Evolutionary conservation across 352 stramenopile species (phyloP).

Genomic region (Pythium vanterpoolii): DNA sequence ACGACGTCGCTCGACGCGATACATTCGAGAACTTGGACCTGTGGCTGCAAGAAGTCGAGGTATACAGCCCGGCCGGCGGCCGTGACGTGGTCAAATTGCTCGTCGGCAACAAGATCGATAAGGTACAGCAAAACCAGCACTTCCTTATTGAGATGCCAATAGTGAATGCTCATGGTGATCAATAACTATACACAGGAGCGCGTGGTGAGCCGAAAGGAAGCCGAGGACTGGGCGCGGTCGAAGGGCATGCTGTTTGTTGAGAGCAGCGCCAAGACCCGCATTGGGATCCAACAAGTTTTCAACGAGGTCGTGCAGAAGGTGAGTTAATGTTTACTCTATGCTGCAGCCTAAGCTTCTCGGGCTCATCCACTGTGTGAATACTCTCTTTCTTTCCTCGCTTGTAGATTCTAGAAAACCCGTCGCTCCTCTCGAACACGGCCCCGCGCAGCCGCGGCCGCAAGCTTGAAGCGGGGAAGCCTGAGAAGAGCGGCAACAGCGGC

Average conservation of each 20-base stretch:
- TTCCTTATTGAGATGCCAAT: too few species aligned
- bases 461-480: constrained; percentile 47
- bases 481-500: constrained; percentile 51
- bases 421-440: constrained; percentile 85
- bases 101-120: constrained; percentile 97
- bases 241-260: constrained; percentile 98
- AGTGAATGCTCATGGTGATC: not conserved
- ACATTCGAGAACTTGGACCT: constrained; percentile 98
- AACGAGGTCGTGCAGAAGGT: constrained; percentile 98
- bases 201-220: constrained; percentile 91
- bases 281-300: constrained; percentile 95
- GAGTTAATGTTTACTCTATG: not conserved
- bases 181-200: constrained; percentile 61
- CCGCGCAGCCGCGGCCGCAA: constrained; percentile 60
- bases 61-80: constrained; percentile 94
- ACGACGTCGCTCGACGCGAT: constrained; percentile 95
- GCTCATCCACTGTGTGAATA: not conserved
- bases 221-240: constrained; percentile 94
- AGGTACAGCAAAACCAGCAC: constrained; percentile 33
- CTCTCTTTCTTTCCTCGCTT: not conserved
- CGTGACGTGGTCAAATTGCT: constrained; percentile 97
- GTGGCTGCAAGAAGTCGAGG: constrained; percentile 98
- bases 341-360: too few species aligned
- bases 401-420: constrained; percentile 89
- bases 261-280: constrained; percentile 95